Percentiles rank a stretch among this genome's conserved stretches.
Evolutionary conservation across 495 filamentous ascomycete genomes (phyloP).

Genomic region (Daldinia decipiens): DNA sequence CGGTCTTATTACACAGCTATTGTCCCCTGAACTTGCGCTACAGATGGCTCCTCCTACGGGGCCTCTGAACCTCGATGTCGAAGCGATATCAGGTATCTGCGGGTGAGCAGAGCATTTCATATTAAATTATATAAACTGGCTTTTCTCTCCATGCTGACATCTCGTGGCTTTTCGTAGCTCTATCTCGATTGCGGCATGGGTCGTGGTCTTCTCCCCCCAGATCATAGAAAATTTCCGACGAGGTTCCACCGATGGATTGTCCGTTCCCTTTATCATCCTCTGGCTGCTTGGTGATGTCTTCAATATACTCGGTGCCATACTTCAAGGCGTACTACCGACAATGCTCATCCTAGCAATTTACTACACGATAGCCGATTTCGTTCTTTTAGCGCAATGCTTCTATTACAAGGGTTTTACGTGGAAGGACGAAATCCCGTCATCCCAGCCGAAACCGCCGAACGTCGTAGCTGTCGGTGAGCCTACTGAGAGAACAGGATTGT

Average conservation of each 20-base stretch:
- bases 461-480: constrained; percentile 40
- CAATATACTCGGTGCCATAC: constrained; percentile 89
- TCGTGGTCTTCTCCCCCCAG: constrained; percentile 96
- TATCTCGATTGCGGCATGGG: constrained; percentile 96
- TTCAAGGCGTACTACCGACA: constrained; percentile 95
- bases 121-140: not conserved
- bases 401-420: constrained; percentile 90
- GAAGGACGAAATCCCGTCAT: constrained; percentile 60
- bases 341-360: constrained; percentile 97
- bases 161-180: constrained; percentile 63
- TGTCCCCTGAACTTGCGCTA: constrained; percentile 4
- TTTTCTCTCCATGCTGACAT: constrained; percentile 1
- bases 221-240: constrained; percentile 95
- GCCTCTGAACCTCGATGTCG: constrained; percentile 77
- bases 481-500: constrained; percentile 56
- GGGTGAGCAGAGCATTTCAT: constrained; percentile 62
- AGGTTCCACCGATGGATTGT: constrained; percentile 86
- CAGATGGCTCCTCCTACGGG: constrained; percentile 76
- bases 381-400: constrained; percentile 87
- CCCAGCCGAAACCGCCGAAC: constrained; percentile 38
- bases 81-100: constrained; percentile 88
- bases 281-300: constrained; percentile 96
- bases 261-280: constrained; percentile 85
- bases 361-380: constrained; percentile 92
- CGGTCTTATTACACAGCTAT: constrained; percentile 11